Conservation (phyloP, 2,329 filamentous ascomycete genomes). For the Esteya vermicola region DNA sequence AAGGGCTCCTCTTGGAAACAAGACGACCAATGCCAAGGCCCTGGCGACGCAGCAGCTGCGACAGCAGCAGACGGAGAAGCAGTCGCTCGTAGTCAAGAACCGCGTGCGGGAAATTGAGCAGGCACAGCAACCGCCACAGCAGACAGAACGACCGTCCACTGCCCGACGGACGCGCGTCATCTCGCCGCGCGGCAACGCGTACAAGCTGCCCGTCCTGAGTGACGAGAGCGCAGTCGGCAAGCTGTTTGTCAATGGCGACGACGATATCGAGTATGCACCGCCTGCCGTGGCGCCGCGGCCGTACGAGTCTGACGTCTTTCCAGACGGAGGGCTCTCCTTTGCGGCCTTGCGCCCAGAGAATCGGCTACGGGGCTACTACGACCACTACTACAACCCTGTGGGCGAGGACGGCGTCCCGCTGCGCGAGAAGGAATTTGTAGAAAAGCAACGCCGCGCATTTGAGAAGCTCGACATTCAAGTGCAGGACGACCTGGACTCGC, state of each 20-base stretch:
- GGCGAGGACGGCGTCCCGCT: constrained; percentile 54
- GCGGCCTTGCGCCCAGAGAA: constrained; percentile 44
- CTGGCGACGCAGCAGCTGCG: constrained; percentile 29
- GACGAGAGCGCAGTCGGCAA: constrained; percentile 20
- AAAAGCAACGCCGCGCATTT: constrained; percentile 33
- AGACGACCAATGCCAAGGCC: constrained; percentile 84
- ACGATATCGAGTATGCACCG: constrained; percentile 82
- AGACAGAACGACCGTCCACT: constrained; percentile 26
- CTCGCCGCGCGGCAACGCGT: constrained; percentile 32
- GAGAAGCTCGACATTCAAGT: constrained; percentile 53
- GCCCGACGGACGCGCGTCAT: constrained; percentile 45
- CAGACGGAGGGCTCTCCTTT: constrained; percentile 39
- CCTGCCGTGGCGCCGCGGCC: constrained; percentile 52
- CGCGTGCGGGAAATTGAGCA: constrained; percentile 44
- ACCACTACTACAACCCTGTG: constrained; percentile 45
- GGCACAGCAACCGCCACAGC: constrained; percentile 33
- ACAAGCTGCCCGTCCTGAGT: constrained; percentile 50
- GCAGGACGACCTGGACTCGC: constrained; percentile 47
- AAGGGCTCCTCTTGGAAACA: constrained; percentile 77
- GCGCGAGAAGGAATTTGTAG: constrained; percentile 45
- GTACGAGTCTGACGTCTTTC: constrained; percentile 57
- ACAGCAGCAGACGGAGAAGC: constrained; percentile 29
- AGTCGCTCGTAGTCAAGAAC: constrained; percentile 36
- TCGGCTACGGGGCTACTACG: constrained; percentile 45
- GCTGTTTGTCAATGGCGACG: constrained; percentile 41